Evolutionary conservation across 192 early-diverging fungal genomes (phyloP).

Genomic region (Lobulomyces angularis): DNA sequence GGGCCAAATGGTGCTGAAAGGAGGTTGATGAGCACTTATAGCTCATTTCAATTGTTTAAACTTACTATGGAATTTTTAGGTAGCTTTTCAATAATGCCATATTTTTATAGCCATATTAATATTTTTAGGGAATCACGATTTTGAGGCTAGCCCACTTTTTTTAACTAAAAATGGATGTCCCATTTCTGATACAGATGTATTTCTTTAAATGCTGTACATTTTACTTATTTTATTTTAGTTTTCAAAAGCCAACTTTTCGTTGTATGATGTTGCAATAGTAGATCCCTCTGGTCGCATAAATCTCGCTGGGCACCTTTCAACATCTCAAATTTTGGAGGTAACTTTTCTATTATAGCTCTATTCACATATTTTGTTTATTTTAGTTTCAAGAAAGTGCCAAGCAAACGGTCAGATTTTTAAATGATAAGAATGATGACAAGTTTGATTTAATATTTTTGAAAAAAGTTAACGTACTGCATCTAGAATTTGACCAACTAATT

Average conservation of each 20-base stretch:
- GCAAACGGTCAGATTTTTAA: constrained; percentile 48
- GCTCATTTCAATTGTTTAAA: constrained; percentile 74
- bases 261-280: constrained; percentile 66
- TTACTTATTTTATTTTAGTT: constrained; percentile 31
- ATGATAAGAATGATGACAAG: constrained; percentile 48
- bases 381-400: constrained; percentile 61
- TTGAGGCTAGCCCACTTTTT: constrained; percentile 48
- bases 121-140: constrained; percentile 48
- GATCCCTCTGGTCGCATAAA: constrained; percentile 79
- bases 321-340: constrained; percentile 51
- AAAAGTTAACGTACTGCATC: constrained; percentile 45
- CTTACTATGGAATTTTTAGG: constrained; percentile 75
- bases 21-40: constrained; percentile 55
- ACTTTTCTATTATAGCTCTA: constrained; percentile 7
- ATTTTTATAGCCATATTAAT: constrained; percentile 1
- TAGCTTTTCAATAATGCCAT: background rate
- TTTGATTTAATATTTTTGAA: constrained; percentile 71
- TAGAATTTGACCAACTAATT: constrained; percentile 61
- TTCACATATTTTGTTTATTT: constrained; percentile 3
- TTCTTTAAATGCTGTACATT: constrained; percentile 7
- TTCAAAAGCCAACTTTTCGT: constrained; percentile 39
- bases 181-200: constrained; percentile 38
- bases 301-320: constrained; percentile 56
- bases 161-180: constrained; percentile 47
- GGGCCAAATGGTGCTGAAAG: constrained; percentile 20